Evolutionary conservation across 148 eudicot genomes (phyloP), one percentile per base, ranked within the genome.

Genomic region (Vaccinium macrocarpon): DNA sequence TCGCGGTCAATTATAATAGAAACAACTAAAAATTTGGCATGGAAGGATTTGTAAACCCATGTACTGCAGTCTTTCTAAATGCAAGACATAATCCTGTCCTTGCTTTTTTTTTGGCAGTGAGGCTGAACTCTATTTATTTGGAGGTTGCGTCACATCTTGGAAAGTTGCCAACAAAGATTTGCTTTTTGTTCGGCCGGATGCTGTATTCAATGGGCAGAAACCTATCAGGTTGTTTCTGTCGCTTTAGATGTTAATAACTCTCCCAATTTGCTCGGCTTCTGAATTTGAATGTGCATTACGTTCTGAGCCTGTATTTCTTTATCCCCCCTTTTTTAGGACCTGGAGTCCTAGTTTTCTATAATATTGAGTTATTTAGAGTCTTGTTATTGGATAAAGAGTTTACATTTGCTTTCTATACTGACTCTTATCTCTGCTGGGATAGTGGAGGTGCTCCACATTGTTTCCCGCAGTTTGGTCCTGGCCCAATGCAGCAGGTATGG

Each of bases 391-490:
- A 72, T 18, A 35, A 72, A 6, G 83, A 21, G 42, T 68, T 66
- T 55, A 13, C 15, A 27, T 50, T 84, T 68, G 29, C 32, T 53
- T 35, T 64, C 27, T 74, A 56, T 83, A 75, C 87, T 88, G 83
- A 83, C 82, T 80, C 8, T 68, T 48, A 71, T 87, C 46, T 83
- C 76, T 88, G 70, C 79, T 81, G 85, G 53, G 71, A 86, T 70
- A 97, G 99, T 90, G 99, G 99, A 85, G 99, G 99, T 53, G 89
- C 93, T 83, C 99, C 98, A 53, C 99, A 97, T 88, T 97, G 99
- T 83, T 97, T 97, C 87, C 99, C 99, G 81, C 99, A 97, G 85
- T 97, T 97, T 88, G 98, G 98, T 83, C 98, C 98, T 15, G 99
- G 99, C 76, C 73, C 87, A 81, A 95, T 97, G 18, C 99, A 97